phyloP scores from a whole-genome alignment of 2,329 filamentous ascomycete genomes.

The Aschersonia sp. region DNA sequence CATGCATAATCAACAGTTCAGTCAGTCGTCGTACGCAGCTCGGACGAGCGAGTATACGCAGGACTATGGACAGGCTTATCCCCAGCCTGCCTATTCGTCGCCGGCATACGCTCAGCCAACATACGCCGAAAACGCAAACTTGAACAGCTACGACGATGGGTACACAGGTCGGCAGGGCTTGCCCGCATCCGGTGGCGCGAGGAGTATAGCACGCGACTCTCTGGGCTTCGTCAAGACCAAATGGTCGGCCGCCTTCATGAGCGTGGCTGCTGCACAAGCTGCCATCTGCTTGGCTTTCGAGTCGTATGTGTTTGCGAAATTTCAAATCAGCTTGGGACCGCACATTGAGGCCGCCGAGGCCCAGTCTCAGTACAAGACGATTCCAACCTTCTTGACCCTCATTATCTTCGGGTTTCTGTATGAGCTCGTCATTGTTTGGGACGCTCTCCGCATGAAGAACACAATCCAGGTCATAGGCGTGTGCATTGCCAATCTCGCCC shows the following conservation, averaged over 20 bases:
- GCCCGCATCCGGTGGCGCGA: constrained; percentile 15
- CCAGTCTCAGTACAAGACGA: constrained; percentile 48
- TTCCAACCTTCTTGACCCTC: constrained; percentile 87
- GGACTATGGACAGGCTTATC: constrained; percentile 18
- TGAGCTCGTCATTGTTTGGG: constrained; percentile 77
- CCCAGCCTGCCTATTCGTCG: constrained; percentile 16
- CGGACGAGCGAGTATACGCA: constrained; percentile 12
- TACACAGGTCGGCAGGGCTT: constrained; percentile 23
- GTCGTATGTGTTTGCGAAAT: constrained; percentile 83
- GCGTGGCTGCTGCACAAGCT: constrained; percentile 61
- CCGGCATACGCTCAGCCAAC: constrained; percentile 11
- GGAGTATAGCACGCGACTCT: constrained; percentile 15
- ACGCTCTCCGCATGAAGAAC: constrained; percentile 87
- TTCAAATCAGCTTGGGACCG: constrained; percentile 47
- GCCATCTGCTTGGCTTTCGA: constrained; percentile 71
- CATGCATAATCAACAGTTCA: constrained; percentile 10
- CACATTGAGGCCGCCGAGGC: constrained; percentile 23
- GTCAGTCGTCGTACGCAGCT: constrained; percentile 6
- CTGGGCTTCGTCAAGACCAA: constrained; percentile 67
- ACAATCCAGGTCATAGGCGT: constrained; percentile 97
- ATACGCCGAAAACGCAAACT: constrained; percentile 13
- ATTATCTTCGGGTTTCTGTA: constrained; percentile 98
- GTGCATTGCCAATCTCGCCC: constrained; percentile 79
- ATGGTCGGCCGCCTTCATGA: constrained; percentile 82
- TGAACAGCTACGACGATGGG: constrained; percentile 18